These are phyloP conservation scores for Podaxis sp. DNA, from an alignment of 768 basidiomycete species.

Conservation along the genomic window DNA sequence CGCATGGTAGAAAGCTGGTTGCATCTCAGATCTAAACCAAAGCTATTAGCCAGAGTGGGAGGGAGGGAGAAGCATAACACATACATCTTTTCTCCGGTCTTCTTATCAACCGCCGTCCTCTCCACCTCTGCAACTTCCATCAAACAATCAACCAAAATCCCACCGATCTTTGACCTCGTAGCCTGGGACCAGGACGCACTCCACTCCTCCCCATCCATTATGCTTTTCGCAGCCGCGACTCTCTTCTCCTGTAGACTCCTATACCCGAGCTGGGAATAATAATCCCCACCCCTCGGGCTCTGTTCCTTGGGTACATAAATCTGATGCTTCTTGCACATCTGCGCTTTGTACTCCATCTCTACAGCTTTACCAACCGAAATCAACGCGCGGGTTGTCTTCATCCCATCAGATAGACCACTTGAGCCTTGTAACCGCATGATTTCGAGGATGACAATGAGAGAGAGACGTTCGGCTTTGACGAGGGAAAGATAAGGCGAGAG, in stretches of 20 bases:
- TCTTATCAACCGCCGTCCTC: conserved; percentile 51
- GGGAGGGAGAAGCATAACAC: conserved; percentile 23
- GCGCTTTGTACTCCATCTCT: conserved; percentile 87
- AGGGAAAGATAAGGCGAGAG: conserved; percentile 73
- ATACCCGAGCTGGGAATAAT: conserved; percentile 61
- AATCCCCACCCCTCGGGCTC: conserved; percentile 31
- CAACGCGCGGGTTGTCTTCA: conserved; percentile 86
- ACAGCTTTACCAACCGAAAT: conserved; percentile 78
- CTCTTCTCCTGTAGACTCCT: conserved; percentile 58
- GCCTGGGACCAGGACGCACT: conserved; percentile 80
- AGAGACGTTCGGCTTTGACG: conserved; percentile 73
- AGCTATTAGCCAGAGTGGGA: conserved; percentile 7
- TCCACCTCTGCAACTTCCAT: conserved; percentile 81
- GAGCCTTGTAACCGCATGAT: conserved; percentile 76
- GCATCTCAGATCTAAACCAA: conserved; percentile 56
- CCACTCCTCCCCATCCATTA: conserved; percentile 67
- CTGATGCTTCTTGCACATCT: conserved; percentile 64
- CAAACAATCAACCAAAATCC: conserved; percentile 75
- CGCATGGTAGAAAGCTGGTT: conserved; percentile 87
- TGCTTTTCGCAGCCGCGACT: conserved; percentile 58
- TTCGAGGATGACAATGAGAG: conserved; percentile 86
- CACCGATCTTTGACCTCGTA: conserved; percentile 73
- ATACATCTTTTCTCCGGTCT: conserved; percentile 57
- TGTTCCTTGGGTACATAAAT: conserved; percentile 41
- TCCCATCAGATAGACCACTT: conserved; percentile 76